These are phyloP conservation scores for Bonia amplexicaulis DNA, from an alignment of 176 grass and related monocot species.

Conservation along the genomic window DNA sequence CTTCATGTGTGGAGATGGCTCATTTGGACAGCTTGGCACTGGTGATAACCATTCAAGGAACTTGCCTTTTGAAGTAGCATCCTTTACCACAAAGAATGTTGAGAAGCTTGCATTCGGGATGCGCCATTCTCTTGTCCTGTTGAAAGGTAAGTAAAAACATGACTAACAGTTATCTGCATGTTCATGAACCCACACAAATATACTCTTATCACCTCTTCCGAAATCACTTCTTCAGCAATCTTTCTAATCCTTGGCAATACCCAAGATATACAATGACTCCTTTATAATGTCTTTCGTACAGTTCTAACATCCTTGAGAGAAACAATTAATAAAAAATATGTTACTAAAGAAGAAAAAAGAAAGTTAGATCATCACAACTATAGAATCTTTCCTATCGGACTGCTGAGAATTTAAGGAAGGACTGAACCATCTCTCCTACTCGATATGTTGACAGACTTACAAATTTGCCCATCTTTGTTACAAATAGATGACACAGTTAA, in stretches of 20 bases:
- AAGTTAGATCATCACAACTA: neutral
- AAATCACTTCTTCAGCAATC: neutral
- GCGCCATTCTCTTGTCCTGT: slow-evolving; percentile 80
- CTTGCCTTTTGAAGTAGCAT: slow-evolving; percentile 58
- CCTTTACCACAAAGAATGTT: slow-evolving; percentile 58
- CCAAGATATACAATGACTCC: neutral
- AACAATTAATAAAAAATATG: neutral
- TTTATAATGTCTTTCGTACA: neutral
- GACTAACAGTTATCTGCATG: neutral
- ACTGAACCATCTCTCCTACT: neutral
- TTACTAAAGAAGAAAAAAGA: neutral
- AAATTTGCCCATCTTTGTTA: neutral
- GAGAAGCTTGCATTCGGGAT: slow-evolving; percentile 84
- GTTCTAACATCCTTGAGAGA: neutral
- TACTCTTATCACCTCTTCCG: neutral
- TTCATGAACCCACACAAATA: neutral
- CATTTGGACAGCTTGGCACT: slow-evolving; percentile 93
- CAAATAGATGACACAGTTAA: neutral
- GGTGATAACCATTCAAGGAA: slow-evolving; percentile 61
- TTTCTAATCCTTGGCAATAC: neutral
- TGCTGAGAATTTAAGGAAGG: neutral
- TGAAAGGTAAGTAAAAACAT: slow-evolving; percentile 50
- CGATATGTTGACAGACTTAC: neutral
- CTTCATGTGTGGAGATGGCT: slow-evolving; percentile 88
- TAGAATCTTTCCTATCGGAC: neutral